phyloP scores from a whole-genome alignment of 2,329 filamentous ascomycete species.

The Fusarium ambrosium region DNA sequence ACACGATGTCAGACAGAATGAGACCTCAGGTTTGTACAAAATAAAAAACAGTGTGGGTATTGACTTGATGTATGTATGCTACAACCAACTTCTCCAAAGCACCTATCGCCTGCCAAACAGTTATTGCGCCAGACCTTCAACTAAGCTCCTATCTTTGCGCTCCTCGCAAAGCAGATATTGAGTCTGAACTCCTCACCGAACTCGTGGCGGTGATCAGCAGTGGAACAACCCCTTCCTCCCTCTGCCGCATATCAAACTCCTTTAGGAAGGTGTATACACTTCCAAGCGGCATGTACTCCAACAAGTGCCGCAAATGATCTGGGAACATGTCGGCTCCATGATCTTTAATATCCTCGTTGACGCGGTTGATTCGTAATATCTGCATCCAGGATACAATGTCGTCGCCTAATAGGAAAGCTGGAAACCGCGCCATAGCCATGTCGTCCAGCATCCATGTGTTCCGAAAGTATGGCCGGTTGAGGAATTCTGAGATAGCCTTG shows the following conservation, averaged over 20 bases:
- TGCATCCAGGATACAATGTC: conserved; percentile 46
- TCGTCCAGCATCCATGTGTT: conserved; percentile 44
- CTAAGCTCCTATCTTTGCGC: neutral
- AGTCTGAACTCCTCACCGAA: conserved; percentile 39
- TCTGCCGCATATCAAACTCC: conserved; percentile 41
- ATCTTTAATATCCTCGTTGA: conserved; percentile 43
- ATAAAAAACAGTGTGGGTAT: neutral
- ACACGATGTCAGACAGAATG: neutral
- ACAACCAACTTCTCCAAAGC: neutral
- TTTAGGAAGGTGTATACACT: conserved; percentile 43
- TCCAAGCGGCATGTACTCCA: conserved; percentile 40
- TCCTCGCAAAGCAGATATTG: conserved; percentile 26
- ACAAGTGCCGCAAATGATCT: conserved; percentile 28
- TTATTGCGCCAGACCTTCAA: neutral
- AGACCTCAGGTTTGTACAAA: neutral
- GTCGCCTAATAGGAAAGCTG: conserved; percentile 39
- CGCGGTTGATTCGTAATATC: conserved; percentile 41
- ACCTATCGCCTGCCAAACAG: neutral
- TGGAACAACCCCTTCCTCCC: conserved; percentile 13
- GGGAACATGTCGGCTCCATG: conserved; percentile 42
- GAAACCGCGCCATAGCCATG: conserved; percentile 39
- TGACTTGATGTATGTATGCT: neutral
- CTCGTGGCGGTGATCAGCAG: conserved; percentile 28
- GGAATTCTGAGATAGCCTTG: conserved; percentile 36
- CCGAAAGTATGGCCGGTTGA: conserved; percentile 42